Base-by-base conservation (phyloP, 2,329 filamentous ascomycete species). In the Cladosporium oxysporum region DNA sequence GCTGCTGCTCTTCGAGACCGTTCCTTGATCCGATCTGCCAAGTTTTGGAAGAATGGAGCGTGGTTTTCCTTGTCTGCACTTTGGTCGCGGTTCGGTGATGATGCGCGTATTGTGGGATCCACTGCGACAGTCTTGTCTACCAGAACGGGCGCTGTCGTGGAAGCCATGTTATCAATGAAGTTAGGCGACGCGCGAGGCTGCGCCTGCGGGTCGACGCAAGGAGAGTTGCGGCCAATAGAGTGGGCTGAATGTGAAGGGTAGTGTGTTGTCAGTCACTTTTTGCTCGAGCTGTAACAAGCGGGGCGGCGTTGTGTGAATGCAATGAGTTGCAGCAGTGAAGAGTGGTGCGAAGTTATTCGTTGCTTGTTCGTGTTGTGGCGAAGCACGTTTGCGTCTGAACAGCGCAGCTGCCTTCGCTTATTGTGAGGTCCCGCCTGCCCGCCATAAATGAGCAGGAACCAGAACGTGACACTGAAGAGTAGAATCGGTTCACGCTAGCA, bases 1-100 rank as follows among this genome's bases (percentile, higher is more conserved):
- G 31, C 31, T 14, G 31, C 31, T 26, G 55, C 18, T 26, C 21
- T 58, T 7, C 55, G 55, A 41, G 55, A 58, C 23, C 55, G 33
- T 26, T 33, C 55, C 21, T 58, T 58, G 55, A 58, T 58, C 31
- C 55, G 31, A n/a, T 58, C 55, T 41, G 33, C 55, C 16, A 58
- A 12, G 14, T 12, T 58, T 16, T 33, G 55, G 14, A 28, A 35
- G n/a, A 18, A 33, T 16, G 31, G 31, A 18, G 11, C 29, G 55
- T 8, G 8, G 29, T 55, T 55, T n/a, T 33, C 52, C 31, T 55
- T 55, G 6, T 55, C 8, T 21, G n/a, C 12, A 21, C 29, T 33
- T 21, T n/a, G 28, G 12, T 29, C n/a, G 52, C 18, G 52, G 12
- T 29, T 11, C 18, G 52, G 52, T 11, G 28, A 21, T 5, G 52